Base-by-base conservation (phyloP, 208 protist species). In the Strigomonas culicis region DNA sequence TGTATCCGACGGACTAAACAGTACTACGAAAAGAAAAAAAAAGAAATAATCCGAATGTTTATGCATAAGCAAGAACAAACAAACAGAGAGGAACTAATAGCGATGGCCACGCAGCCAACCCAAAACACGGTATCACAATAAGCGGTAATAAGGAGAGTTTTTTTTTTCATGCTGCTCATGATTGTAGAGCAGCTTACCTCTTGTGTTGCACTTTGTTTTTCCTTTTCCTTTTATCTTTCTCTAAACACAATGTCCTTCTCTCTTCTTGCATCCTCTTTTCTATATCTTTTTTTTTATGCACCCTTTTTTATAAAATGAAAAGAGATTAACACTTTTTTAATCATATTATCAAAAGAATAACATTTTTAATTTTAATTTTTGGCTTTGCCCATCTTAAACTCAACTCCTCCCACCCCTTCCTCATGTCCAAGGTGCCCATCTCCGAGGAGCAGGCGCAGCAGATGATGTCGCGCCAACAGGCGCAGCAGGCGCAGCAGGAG, bases 391-490 rank as follows among this genome's bases (percentile, higher is more conserved):
- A n/a, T n/a, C n/a, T 7, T 6, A 4, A 24, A 7, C 24, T 56
- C 51, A 10, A 11, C 11, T 25, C 27, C 51, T 56, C 51, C n/a
- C 27, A 15, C 32, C 28, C 27, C 27, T 19, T 13, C 10, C 19
- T 15, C 1, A 85, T 85, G 77, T 86, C 84, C 4, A 80, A 84
- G 6, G 83, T 96, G 0, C 90, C 90, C 6, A 93, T 96, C 31
- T 91, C 82, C 13, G 90, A 96, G 52, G 80, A 93, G 72, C 83
- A 94, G 80, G 88, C 87, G 13, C 82, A 95, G 77, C 80, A 88
- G 66, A 93, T 94, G 85, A 76, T 94, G 78, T 79, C 87, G 56
- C 79, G 92, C 77, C 85, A 94, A 79, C 88, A 94, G 72, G 77
- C 77, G 32, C 88, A 93, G 68, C 74, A 95, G 73, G 87, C 95